A percentile compares a stretch with the other conserved stretches of the same genome.
Conservation (phyloP, 768 basidiomycete species). For the Suillus lakei region DNA sequence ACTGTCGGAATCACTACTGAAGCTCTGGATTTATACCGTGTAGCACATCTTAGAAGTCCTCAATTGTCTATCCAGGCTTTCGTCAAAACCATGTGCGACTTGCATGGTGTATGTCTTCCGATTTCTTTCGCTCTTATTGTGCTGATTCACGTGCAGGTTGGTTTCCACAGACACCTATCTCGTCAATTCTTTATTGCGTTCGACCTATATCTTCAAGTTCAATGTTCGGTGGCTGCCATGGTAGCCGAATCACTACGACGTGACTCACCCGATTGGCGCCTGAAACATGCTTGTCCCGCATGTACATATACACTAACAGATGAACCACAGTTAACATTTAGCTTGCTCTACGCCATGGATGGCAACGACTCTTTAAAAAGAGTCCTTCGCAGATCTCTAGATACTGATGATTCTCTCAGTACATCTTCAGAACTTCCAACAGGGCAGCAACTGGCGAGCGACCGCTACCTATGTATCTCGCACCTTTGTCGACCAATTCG, state of each 20-base stretch:
- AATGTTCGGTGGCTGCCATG: constrained; percentile 12
- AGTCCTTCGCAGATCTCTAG: not conserved
- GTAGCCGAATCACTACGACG: constrained; percentile 18
- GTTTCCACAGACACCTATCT: constrained; percentile 13
- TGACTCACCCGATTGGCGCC: constrained; percentile 10
- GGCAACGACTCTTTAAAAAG: not conserved
- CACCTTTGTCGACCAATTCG: not conserved
- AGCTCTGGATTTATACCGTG: not conserved
- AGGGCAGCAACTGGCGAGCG: constrained; percentile 8
- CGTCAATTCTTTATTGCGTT: constrained; percentile 29
- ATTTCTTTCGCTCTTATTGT: no score
- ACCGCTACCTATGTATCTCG: not conserved
- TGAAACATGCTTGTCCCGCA: constrained; percentile 14
- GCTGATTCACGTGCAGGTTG: constrained; percentile 1
- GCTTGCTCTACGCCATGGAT: constrained; percentile 15
- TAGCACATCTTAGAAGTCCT: not conserved
- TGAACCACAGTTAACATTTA: constrained; percentile 8
- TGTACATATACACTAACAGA: constrained; percentile 12
- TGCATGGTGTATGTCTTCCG: not conserved
- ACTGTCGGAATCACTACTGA: not conserved
- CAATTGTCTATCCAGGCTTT: not conserved
- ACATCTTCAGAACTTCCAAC: not conserved
- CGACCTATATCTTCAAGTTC: constrained; percentile 33
- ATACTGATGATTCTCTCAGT: not conserved
- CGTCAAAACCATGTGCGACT: not conserved